Conservation (phyloP, 2,329 filamentous ascomycete species). For the Aspergillus pseudoterreus region DNA sequence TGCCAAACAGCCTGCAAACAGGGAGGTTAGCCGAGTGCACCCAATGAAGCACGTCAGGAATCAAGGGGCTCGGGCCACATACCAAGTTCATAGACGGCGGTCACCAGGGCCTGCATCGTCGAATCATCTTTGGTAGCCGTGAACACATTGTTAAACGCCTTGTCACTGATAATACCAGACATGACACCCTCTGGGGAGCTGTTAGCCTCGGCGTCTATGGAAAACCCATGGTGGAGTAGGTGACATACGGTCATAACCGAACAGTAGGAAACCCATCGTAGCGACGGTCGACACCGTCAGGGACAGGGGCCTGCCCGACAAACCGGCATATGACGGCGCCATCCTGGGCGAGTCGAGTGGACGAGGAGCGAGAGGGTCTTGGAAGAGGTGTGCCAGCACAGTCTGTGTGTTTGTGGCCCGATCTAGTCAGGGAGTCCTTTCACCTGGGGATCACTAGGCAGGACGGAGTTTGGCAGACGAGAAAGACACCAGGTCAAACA, state of each 20-base stretch:
- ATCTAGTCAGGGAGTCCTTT: neutral
- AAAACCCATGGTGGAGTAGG: neutral
- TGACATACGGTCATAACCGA: conserved; percentile 53
- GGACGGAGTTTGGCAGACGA: conserved; percentile 3
- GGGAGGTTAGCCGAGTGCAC: neutral
- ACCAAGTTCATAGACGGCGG: conserved; percentile 31
- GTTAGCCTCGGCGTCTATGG: neutral
- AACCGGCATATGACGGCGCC: conserved; percentile 55
- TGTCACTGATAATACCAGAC: conserved; percentile 37
- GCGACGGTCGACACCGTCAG: conserved; percentile 60
- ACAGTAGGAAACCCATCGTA: conserved; percentile 61
- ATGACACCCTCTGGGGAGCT: conserved; percentile 32
- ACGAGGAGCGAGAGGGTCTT: neutral
- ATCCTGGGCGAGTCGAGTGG: conserved; percentile 29
- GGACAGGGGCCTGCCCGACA: conserved; percentile 56
- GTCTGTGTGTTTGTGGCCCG: neutral
- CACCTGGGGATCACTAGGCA: neutral
- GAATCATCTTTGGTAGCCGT: conserved; percentile 34
- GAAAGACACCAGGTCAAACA: conserved; percentile 3
- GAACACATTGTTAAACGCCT: conserved; percentile 31
- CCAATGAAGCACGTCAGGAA: neutral
- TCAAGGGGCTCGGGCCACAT: neutral
- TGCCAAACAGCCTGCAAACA: conserved; percentile 27
- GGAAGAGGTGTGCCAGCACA: neutral
- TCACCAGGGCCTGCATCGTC: conserved; percentile 34